phyloP scores from a whole-genome alignment of 768 basidiomycete species.

The Rhodotorula diobovata region DNA sequence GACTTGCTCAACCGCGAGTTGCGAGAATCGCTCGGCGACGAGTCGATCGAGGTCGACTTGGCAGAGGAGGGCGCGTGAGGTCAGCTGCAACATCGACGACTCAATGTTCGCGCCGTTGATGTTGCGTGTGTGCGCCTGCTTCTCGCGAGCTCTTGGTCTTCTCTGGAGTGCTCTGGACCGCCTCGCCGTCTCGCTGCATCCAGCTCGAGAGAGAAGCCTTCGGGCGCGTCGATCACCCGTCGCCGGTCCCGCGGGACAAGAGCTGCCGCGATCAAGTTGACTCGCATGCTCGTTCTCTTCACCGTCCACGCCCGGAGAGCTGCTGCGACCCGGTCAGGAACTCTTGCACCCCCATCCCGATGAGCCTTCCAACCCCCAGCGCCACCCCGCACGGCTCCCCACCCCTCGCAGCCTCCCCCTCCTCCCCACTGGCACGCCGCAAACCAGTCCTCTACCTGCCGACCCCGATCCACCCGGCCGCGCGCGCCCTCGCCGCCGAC shows the following conservation, averaged over 20 bases:
- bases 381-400: neutral
- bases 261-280: too few relatives aligned
- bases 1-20: slow-evolving; percentile 68
- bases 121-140: neutral
- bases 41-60: slow-evolving; percentile 7
- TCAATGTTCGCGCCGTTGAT: too few relatives aligned
- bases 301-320: too few relatives aligned
- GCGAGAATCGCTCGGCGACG: slow-evolving; percentile 34
- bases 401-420: neutral
- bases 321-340: too few relatives aligned
- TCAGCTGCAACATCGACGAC: too few relatives aligned
- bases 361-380: neutral
- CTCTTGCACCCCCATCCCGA: neutral
- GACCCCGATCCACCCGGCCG: slow-evolving; percentile 17
- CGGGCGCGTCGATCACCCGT: too few relatives aligned
- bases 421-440: neutral
- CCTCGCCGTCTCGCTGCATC: too few relatives aligned
- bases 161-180: too few relatives aligned
- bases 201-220: too few relatives aligned
- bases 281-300: too few relatives aligned
- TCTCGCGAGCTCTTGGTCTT: neutral
- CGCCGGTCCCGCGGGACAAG: too few relatives aligned
- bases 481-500: slow-evolving; percentile 4
- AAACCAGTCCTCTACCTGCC: slow-evolving; percentile 11
- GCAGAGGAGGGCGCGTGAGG: neutral